Base-by-base conservation (phyloP, 75 land plant genomes). In the Sequoia sempervirens region DNA sequence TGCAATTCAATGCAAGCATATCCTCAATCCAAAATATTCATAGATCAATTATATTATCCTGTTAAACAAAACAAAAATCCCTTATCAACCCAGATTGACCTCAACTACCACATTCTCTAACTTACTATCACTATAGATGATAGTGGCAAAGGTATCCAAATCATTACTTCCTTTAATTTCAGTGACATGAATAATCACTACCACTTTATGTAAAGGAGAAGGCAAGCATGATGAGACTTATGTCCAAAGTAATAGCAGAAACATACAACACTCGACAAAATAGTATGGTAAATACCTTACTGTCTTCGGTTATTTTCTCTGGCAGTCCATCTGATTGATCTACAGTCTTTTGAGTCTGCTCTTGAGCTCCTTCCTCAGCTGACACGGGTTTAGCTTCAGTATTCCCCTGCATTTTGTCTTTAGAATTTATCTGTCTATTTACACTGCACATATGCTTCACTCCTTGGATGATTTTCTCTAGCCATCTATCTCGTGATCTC, bases 391-490 rank as follows among this genome's bases (percentile, higher is more conserved):
- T 84, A 83, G 61, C 86, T 58, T 82, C 75, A 38, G 86, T 84
- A 45, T 84, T 84, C 28, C 4, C 56, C 47, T 86, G 83, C 18
- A 8, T 79, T 64, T 69, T 82, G 3, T 86, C 86, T 61, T 34
- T 36, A 81, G 82, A 53, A 54, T 53, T n/a, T 45, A 11, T 43
- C 30, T 78, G 80, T 78, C 50, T n/a, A 26, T 82, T 76, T 75
- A 87, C 52, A 61, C 69, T 80, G 83, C 94, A 93, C 13, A 89
- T 83, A 81, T 80, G 80, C 36, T 92, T 86, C 80, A 97, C 84
- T 47, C 87, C 91, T 86, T 91, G 90, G 14, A 97, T 82, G 56
- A 97, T 85, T 82, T 90, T 97, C 84, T 94, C 99, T 85, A 98
- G 66, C 92, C 97, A 98, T 50, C 90, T 92, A 73, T 98, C 99